Evolutionary conservation across 129 eudicot genomes (phyloP), one percentile per base, ranked within the genome.

Genomic region (Flaveria robusta): DNA sequence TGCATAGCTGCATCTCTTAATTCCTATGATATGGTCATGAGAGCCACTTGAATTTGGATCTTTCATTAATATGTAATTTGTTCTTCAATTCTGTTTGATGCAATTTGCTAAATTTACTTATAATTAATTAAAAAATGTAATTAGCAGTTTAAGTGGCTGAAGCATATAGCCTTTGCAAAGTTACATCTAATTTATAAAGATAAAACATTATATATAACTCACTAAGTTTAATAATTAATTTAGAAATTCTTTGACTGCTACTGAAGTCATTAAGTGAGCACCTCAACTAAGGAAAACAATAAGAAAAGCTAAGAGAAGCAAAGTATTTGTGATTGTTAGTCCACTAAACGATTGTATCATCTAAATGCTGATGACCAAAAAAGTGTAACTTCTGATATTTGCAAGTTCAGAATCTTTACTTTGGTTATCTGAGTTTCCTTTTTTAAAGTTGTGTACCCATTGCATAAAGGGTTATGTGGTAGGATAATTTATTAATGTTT

Each of bases 201-300:
- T 59, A 59, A 62, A 62, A 2, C 67, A 62, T 27, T 27, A 62
- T 27, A 9, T 58, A 22, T 24, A 58, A 23, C 9, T 14, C 9
- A 27, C 13, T 14, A 62, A 62, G 67, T 26, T 60, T 13, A 60
- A 60, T 39, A 26, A 60, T 15, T 60, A 3, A 26, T 62, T 26
- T 2, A 60, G 42, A 23, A 22, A 59, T 24, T 15, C 27, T 56
- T 19, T 65, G 62, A n/a, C 20, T 27, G 64, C 46, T 50, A 49
- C 26, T 50, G 11, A 70, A 58, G 66, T 1, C 41, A 9, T 24
- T 60, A 24, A 26, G 67, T 5, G 24, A 52, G 51, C 59, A 23
- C 74, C 59, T 69, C 74, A 69, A 46, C 29, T 1, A 46, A 46
- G 41, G 20, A 24, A 69, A 68, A 22, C 41, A 46, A 15, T 52